Evolutionary conservation across 2,329 filamentous ascomycete species (phyloP).

Genomic region (Chrysosphaeria jannelii): DNA sequence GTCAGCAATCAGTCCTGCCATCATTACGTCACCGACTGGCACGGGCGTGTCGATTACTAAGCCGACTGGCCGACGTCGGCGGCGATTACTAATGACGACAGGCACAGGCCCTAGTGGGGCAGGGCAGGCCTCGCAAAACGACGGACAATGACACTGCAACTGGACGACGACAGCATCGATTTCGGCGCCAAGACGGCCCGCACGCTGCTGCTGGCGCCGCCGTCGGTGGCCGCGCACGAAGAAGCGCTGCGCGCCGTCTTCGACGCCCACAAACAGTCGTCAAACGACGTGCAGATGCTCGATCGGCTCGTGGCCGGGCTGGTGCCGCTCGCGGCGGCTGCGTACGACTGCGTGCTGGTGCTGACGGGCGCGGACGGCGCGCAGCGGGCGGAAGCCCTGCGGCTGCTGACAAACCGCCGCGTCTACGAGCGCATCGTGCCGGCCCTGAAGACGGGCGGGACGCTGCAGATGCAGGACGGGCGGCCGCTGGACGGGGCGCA

Average conservation of each 20-base stretch:
- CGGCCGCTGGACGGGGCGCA: slow-evolving; percentile 18
- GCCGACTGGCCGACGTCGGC: too few species aligned
- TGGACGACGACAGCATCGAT: slow-evolving; percentile 5
- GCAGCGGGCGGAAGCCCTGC: slow-evolving; percentile 26
- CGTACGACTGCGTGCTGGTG: slow-evolving; percentile 64
- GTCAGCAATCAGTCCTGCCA: too few species aligned
- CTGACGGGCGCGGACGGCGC: slow-evolving; percentile 44
- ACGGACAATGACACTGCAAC: too few species aligned
- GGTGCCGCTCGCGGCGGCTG: slow-evolving; percentile 40
- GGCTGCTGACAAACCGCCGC: slow-evolving; percentile 26
- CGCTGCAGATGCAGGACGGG: slow-evolving; percentile 38
- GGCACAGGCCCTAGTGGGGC: too few species aligned
- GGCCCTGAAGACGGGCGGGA: slow-evolving; percentile 37
- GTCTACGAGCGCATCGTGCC: slow-evolving; percentile 39
- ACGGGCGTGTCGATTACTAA: too few species aligned
- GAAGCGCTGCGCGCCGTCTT: slow-evolving; percentile 44
- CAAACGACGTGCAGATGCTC: slow-evolving; percentile 88
- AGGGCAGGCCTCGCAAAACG: too few species aligned
- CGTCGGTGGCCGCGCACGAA: slow-evolving; percentile 65
- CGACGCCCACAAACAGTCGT: slow-evolving; percentile 37
- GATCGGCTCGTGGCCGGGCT: slow-evolving; percentile 67
- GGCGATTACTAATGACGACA: too few species aligned
- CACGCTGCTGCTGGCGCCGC: slow-evolving; percentile 35
- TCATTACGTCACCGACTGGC: too few species aligned
- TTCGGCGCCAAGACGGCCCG: slow-evolving; percentile 1